phyloP scores from a whole-genome alignment of 768 basidiomycete genomes.

The Trametes meyenii region DNA sequence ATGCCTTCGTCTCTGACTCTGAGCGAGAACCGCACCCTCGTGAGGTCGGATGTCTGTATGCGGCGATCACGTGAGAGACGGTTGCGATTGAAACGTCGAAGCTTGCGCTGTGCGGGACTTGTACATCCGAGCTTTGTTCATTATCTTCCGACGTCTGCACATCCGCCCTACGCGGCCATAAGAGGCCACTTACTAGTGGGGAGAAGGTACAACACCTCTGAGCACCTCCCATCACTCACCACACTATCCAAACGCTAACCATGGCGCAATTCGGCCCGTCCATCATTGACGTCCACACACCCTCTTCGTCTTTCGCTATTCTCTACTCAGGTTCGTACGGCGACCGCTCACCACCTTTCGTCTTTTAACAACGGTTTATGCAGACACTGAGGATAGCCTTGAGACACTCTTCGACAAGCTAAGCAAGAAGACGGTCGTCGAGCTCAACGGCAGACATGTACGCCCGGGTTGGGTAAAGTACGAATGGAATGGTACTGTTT shows the following conservation, averaged over 20 bases:
- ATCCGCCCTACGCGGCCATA: background rate
- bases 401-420: constrained; percentile 69
- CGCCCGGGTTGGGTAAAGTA: constrained; percentile 88
- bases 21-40: background rate
- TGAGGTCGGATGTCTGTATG: background rate
- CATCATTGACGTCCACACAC: constrained; percentile 77
- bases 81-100: constrained; percentile 13
- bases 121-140: background rate
- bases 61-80: constrained; percentile 6
- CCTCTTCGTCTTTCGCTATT: constrained; percentile 71
- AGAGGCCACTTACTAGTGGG: background rate
- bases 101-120: background rate
- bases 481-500: constrained; percentile 73
- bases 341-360: background rate
- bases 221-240: constrained; percentile 14
- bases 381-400: constrained; percentile 73
- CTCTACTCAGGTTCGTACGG: constrained; percentile 67
- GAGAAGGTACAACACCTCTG: constrained; percentile 4
- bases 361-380: background rate
- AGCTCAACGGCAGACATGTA: constrained; percentile 62
- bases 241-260: constrained; percentile 31
- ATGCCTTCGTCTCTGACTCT: background rate
- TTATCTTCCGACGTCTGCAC: background rate
- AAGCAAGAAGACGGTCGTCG: constrained; percentile 61
- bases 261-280: constrained; percentile 38